Evolutionary conservation across 305 asterid genomes (phyloP).

Genomic region (Plantago coronopus): DNA sequence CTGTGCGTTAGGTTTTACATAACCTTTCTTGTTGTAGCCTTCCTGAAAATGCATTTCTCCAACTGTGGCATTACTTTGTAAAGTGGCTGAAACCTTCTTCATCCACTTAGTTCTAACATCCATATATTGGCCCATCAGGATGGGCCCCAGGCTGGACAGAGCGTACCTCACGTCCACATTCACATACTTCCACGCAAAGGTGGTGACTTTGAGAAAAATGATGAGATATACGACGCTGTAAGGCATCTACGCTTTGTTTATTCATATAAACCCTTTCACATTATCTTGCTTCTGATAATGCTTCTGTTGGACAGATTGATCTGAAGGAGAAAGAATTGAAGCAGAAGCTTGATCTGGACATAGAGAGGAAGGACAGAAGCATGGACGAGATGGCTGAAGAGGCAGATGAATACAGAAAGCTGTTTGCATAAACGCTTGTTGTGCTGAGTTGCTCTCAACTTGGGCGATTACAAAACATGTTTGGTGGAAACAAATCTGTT

Average conservation of each 20-base stretch:
- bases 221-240: constrained; percentile 92
- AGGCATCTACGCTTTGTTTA: constrained; percentile 23
- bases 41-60: neutral
- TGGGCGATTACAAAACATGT: too few species aligned
- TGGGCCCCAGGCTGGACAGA: constrained; percentile 95
- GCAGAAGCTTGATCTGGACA: constrained; percentile 82
- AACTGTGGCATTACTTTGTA: constrained; percentile 11
- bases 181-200: constrained; percentile 83
- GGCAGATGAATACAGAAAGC: constrained; percentile 76
- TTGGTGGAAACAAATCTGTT: too few species aligned
- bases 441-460: too few species aligned
- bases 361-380: constrained; percentile 83
- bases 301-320: constrained; percentile 48
- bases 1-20: too few species aligned
- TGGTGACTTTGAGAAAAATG: constrained; percentile 86
- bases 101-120: constrained; percentile 10
- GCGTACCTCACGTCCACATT: constrained; percentile 86
- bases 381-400: constrained; percentile 82
- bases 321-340: constrained; percentile 79
- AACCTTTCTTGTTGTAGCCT: too few species aligned
- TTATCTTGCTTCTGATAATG: constrained; percentile 15
- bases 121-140: constrained; percentile 45
- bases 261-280: neutral
- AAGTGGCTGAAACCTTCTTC: neutral
- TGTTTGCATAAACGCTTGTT: constrained; percentile 33